Conservation (phyloP, 208 protist species). For the Wallacemonas collosoma region DNA sequence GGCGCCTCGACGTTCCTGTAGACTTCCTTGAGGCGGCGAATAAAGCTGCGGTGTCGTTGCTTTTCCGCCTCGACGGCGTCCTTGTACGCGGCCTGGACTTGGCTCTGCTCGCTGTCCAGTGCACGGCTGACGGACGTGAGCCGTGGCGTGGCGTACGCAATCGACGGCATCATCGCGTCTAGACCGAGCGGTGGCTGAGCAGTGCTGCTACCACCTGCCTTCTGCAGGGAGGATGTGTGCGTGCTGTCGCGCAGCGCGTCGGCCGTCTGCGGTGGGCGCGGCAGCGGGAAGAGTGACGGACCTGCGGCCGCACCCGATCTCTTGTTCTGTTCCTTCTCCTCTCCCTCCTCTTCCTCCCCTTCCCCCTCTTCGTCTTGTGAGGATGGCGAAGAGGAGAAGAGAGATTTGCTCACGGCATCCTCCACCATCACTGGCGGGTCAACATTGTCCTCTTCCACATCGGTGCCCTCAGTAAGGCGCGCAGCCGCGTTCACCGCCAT, state of each 20-base stretch:
- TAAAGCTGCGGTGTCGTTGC: conserved; percentile 21
- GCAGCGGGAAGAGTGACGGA: neutral
- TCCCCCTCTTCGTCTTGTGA: neutral
- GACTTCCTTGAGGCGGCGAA: conserved; percentile 26
- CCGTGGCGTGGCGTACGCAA: conserved; percentile 40
- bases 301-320: neutral
- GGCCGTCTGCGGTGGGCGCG: too few species aligned
- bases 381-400: conserved; percentile 12
- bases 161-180: conserved; percentile 13
- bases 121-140: conserved; percentile 33
- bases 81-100: conserved; percentile 37
- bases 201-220: too few species aligned
- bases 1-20: conserved; percentile 35
- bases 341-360: conserved; percentile 6
- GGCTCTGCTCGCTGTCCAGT: conserved; percentile 39
- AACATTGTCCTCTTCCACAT: neutral
- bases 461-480: neutral
- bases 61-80: conserved; percentile 27
- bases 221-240: too few species aligned
- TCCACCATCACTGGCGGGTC: neutral
- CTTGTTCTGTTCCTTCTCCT: neutral
- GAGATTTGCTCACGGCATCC: conserved; percentile 14
- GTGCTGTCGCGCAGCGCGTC: too few species aligned
- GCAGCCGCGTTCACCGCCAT: too few species aligned
- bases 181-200: neutral